These are phyloP conservation scores for Pythium diclinum DNA, from an alignment of 352 stramenopile genomes.

Conservation along the genomic window DNA sequence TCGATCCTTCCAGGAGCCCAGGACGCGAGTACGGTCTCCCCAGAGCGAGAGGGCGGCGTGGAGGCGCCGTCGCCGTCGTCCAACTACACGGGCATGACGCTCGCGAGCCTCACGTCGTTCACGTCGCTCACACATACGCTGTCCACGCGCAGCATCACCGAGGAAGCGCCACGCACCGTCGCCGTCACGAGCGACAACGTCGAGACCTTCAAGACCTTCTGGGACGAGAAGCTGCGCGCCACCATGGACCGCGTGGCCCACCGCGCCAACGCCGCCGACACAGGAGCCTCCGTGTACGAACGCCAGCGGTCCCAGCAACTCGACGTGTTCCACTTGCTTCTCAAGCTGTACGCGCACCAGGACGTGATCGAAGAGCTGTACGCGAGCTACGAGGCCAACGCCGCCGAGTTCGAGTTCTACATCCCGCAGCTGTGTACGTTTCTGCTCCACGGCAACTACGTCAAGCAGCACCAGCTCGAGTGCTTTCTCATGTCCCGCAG, in stretches of 20 bases:
- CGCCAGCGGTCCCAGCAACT: constrained; percentile 12
- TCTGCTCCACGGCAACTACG: constrained; percentile 79
- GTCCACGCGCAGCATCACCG: constrained; percentile 12
- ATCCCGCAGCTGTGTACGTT: constrained; percentile 89
- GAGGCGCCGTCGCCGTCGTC: constrained; percentile 15
- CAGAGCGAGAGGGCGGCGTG: constrained; percentile 6
- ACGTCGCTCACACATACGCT: constrained; percentile 20
- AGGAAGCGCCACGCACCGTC: not conserved
- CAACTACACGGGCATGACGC: constrained; percentile 10
- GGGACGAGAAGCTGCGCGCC: constrained; percentile 69
- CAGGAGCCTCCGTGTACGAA: constrained; percentile 20
- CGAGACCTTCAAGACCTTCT: constrained; percentile 75
- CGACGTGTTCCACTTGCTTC: constrained; percentile 68
- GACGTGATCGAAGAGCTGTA: constrained; percentile 80
- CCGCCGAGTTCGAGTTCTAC: constrained; percentile 85
- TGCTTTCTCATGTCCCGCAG: constrained; percentile 85
- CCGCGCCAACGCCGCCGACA: constrained; percentile 23
- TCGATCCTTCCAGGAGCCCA: not conserved
- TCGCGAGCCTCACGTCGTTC: constrained; percentile 25
- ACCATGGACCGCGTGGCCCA: constrained; percentile 57
- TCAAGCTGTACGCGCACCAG: constrained; percentile 82
- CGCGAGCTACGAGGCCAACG: constrained; percentile 57
- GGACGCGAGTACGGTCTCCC: constrained; percentile 2
- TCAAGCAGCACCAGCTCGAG: constrained; percentile 78
- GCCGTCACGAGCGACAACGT: constrained; percentile 30